Percentiles rank a stretch among this genome's conserved stretches.
Evolutionary conservation across 768 basidiomycete species (phyloP).

Genomic region (Suillus sp.): DNA sequence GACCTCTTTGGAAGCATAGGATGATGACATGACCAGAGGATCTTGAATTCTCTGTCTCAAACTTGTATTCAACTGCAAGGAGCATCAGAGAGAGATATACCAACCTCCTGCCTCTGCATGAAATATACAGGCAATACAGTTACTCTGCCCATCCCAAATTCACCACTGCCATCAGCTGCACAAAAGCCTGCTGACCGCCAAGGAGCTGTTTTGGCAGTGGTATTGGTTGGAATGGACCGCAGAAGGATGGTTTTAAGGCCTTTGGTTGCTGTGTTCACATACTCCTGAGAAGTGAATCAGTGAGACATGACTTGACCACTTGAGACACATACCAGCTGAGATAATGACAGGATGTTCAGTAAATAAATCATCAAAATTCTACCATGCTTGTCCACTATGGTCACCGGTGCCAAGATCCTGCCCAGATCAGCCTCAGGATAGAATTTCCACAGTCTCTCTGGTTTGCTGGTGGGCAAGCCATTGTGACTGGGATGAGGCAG

Average conservation of each 20-base stretch:
- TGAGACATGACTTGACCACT: neutral
- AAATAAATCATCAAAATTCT: neutral
- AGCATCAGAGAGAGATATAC: neutral
- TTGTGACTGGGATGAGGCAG: neutral
- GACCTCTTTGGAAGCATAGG: neutral
- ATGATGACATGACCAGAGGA: neutral
- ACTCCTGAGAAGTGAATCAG: neutral
- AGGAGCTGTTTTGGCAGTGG: neutral
- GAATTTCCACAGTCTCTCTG: neutral
- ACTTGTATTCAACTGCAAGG: neutral
- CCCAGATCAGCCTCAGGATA: neutral
- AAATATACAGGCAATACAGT: neutral
- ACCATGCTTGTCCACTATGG: neutral
- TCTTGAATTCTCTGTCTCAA: neutral
- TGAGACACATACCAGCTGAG: neutral
- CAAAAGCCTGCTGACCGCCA: neutral
- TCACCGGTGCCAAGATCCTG: neutral
- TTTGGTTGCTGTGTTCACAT: neutral
- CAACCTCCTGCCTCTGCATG: neutral
- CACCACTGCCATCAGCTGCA: fast-evolving
- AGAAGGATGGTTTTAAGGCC: neutral
- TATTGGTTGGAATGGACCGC: neutral
- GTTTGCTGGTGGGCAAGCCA: neutral
- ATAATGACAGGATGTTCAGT: neutral
- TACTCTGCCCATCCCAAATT: neutral